Base-by-base conservation (phyloP, 2,329 filamentous ascomycete species). In the Orbilia blumenaviensis region DNA sequence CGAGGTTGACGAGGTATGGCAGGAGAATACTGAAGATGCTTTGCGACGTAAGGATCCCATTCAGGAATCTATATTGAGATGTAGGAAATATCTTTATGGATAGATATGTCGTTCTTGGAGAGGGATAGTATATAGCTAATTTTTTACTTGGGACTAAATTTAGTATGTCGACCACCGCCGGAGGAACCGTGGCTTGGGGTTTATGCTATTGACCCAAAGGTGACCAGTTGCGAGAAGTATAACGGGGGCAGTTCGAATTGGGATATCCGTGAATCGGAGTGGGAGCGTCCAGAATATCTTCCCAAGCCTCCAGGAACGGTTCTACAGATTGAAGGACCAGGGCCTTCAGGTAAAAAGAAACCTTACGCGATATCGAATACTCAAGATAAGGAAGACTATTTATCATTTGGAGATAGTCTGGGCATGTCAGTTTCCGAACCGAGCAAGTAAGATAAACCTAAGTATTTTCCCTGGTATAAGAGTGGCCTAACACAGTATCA, bases 101-200 rank as follows among this genome's bases (percentile, higher is more conserved):
- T 29, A 27, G 3, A 8, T 21, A 23, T 14, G 8, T 46, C 18
- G 4, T 18, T 46, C n/a, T 7, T 41, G 29, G 29, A 10, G 5
- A 10, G 5, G 10, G 38, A 32, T 8, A 10, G 44, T 14, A 16
- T 23, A 38, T 46, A 18, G 27, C 14, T 16, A 27, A 32, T 32
- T 8, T 2, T 41, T 5, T 18, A 25, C 38, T 44, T 34, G 50
- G n/a, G 21, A 34, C 12, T 14, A 7, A 44, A 9, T 38, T 3
- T 64, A 76, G 72, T 76, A 36, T 76, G 72, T 23, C 56, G 72
- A n/a, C 72, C 72, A 8, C 72, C 72, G 8, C 44, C 25, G 7
- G 41, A 64, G 18, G 23, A 69, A 58, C 58, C 64, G 1, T 76
- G 72, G 72, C 18, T 76, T 18, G 72, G 72, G 0, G 64, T 69